These are phyloP conservation scores for Colletotrichum spaethianum DNA, from an alignment of 2,329 filamentous ascomycete genomes.

Conservation along the genomic window DNA sequence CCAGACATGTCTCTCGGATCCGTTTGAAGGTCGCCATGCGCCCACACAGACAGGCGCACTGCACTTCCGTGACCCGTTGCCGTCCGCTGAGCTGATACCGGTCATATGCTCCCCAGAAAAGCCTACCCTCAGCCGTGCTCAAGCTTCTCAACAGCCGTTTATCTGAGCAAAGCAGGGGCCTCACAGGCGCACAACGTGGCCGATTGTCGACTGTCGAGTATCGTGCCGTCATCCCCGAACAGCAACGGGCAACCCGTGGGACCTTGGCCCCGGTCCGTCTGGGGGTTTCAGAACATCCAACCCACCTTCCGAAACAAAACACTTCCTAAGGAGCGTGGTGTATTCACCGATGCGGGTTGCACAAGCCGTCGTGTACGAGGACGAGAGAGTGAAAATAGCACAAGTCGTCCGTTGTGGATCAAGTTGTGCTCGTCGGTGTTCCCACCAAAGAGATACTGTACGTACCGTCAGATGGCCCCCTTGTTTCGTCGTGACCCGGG, in stretches of 20 bases:
- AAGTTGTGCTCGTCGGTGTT: conserved; percentile 28
- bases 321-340: conserved; percentile 38
- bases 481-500: conserved; percentile 26
- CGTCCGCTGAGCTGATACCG: conserved; percentile 9
- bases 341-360: conserved; percentile 41
- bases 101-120: conserved; percentile 3
- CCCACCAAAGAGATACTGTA: conserved; percentile 6
- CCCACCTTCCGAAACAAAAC: conserved; percentile 36
- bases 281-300: conserved; percentile 32
- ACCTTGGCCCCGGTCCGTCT: conserved; percentile 24
- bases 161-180: not conserved
- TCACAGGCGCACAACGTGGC: conserved; percentile 14
- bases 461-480: conserved; percentile 3
- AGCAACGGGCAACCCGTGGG: conserved; percentile 15
- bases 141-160: not conserved
- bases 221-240: conserved; percentile 16
- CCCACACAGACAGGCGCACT: conserved; percentile 32
- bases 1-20: conserved; percentile 17
- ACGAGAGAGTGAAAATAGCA: conserved; percentile 16
- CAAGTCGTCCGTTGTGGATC: conserved; percentile 18
- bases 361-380: conserved; percentile 34
- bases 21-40: conserved; percentile 19
- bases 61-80: conserved; percentile 2
- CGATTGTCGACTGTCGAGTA: conserved; percentile 25
- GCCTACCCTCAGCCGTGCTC: not conserved